Conservation (phyloP, 2,329 filamentous ascomycete species). For the Tricladium varicosporioides region DNA sequence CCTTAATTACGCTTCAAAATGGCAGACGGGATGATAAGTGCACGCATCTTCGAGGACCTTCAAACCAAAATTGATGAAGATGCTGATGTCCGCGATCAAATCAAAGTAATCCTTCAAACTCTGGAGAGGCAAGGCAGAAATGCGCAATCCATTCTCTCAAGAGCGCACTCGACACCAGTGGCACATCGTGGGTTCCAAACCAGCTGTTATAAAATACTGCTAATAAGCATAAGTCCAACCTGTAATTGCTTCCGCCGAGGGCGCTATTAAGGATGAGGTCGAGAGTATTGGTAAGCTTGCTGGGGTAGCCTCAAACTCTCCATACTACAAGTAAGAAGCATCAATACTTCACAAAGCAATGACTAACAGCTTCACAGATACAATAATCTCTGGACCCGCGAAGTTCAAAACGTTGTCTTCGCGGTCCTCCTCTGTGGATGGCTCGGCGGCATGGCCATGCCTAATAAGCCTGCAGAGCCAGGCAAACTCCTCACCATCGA, state of each 20-base stretch:
- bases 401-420: constrained; percentile 74
- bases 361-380: constrained; percentile 46
- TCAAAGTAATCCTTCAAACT: constrained; percentile 76
- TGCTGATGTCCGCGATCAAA: constrained; percentile 73
- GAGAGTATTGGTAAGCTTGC: constrained; percentile 69
- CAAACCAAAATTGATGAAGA: constrained; percentile 91
- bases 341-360: background rate
- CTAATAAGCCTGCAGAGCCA: constrained; percentile 50
- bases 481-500: constrained; percentile 81
- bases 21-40: constrained; percentile 48
- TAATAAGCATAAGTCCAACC: constrained; percentile 53
- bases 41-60: constrained; percentile 79
- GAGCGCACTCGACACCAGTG: constrained; percentile 83
- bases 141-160: constrained; percentile 78
- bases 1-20: constrained; percentile 9
- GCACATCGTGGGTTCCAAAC: constrained; percentile 49
- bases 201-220: background rate
- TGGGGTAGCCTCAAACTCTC: constrained; percentile 74
- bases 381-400: constrained; percentile 81
- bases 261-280: constrained; percentile 69
- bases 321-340: constrained; percentile 82
- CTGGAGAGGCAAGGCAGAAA: constrained; percentile 82
- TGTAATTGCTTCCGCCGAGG: constrained; percentile 68
- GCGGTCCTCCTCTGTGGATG: constrained; percentile 63
- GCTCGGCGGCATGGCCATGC: constrained; percentile 69